Evolutionary conservation across 2,329 filamentous ascomycete genomes (phyloP), one percentile per base, ranked within the genome.

Genomic region (Lasiodiplodia citricola): DNA sequence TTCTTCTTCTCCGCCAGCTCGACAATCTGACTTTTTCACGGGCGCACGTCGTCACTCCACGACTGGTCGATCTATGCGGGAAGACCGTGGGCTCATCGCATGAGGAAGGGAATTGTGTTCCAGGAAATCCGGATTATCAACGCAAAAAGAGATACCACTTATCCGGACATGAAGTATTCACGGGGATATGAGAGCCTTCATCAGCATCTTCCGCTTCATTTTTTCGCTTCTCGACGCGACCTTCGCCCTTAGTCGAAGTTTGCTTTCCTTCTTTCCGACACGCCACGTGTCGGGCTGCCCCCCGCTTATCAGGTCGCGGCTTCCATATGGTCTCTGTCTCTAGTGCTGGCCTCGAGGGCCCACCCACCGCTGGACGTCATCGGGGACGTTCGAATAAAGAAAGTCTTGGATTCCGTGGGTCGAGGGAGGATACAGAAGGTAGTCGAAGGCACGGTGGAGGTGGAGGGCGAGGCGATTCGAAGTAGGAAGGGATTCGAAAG

Each of bases 141-240:
- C 60, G 60, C 60, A 64, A 64, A 64, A 64, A 64, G 57, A 62
- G 60, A 64, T 64, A 64, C 60, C 60, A 64, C 60, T 64, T 64
- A 64, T 50, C 60, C 60, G 60, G 60, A 64, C 51, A 64, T 64
- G 60, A 64, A 64, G 60, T 64, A 64, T 64, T 31, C 60, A 64
- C 37, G 47, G 60, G 60, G 60, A 64, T 64, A 64, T 52, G 60
- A 52, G 47, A 64, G 60, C 60, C 60, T 64, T 63, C n/a, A 47
- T 64, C 44, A 64, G 38, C 60, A 64, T 64, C 60, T 64, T 64
- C 60, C 44, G 31, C 60, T 47, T 47, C 44, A 21, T 64, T 64
- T 21, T 52, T 64, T 64, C 31, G 31, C 60, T 64, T 54, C 31
- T 64, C 60, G 31, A 52, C 31, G 44, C 44, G 60, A 50, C 31